Conservation (phyloP, 2,329 filamentous ascomycete genomes). For the Xylariaceae sp. region DNA sequence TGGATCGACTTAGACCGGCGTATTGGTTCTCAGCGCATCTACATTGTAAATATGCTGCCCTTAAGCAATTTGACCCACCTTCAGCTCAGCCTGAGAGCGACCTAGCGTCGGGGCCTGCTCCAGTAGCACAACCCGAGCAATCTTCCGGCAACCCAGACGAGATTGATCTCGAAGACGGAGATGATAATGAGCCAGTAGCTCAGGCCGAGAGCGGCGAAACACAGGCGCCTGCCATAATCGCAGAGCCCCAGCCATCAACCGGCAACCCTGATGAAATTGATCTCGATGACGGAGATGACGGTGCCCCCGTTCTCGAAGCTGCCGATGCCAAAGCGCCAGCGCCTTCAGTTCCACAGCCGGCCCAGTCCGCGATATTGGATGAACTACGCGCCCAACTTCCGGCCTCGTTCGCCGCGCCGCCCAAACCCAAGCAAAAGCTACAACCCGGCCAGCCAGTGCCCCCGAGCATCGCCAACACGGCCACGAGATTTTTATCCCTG, state of each 20-base stretch:
- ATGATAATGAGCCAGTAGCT: constrained; percentile 35
- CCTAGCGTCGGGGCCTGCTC: constrained; percentile 2
- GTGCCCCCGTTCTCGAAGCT: constrained; percentile 22
- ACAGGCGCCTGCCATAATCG: not conserved
- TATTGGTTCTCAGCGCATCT: constrained; percentile 95
- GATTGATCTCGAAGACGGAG: constrained; percentile 52
- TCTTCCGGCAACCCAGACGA: constrained; percentile 40
- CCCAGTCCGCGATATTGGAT: constrained; percentile 45
- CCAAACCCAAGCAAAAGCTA: constrained; percentile 30
- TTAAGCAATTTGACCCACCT: constrained; percentile 47
- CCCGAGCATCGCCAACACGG: constrained; percentile 66
- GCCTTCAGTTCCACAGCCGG: constrained; percentile 14
- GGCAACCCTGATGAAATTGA: constrained; percentile 47
- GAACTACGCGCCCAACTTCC: constrained; percentile 69
- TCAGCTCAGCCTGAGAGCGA: constrained; percentile 10
- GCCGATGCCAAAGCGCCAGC: constrained; percentile 11
- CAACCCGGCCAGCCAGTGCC: constrained; percentile 61
- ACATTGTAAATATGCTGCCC: constrained; percentile 79
- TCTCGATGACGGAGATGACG: constrained; percentile 45
- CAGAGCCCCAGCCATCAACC: not conserved
- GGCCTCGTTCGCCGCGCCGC: constrained; percentile 58
- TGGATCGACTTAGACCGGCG: constrained; percentile 73
- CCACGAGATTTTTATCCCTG: constrained; percentile 78
- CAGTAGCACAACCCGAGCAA: constrained; percentile 8
- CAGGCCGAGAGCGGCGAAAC: not conserved